Evolutionary conservation across 768 basidiomycete species (phyloP).

Genomic region (Leccinum disarticulatum): DNA sequence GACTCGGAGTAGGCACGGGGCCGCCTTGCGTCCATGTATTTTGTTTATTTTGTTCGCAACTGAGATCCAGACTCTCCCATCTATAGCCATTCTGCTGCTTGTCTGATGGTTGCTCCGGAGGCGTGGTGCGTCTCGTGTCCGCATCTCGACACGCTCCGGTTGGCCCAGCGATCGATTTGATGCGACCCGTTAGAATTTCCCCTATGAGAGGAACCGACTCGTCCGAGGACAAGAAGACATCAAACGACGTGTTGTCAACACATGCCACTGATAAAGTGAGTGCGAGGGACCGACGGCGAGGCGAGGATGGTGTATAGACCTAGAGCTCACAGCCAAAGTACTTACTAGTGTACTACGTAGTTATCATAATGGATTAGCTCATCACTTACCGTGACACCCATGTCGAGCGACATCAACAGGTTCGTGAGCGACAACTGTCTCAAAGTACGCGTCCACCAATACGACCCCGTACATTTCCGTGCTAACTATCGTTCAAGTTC

Average conservation of each 20-base stretch:
- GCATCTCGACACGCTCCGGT: not conserved
- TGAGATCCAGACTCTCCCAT: not conserved
- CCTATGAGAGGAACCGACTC: not conserved
- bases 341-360: too few relatives aligned
- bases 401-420: slow-evolving; percentile 64
- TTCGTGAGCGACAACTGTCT: slow-evolving; percentile 81
- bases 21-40: too few relatives aligned
- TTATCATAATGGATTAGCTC: not conserved
- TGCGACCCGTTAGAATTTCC: not conserved
- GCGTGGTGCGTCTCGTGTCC: not conserved
- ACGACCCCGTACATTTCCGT: not conserved
- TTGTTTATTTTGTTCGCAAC: too few relatives aligned
- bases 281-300: too few relatives aligned
- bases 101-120: not conserved
- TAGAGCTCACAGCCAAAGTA: too few relatives aligned
- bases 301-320: too few relatives aligned
- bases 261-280: too few relatives aligned
- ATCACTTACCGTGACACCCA: slow-evolving; percentile 23
- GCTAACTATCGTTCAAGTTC: slow-evolving; percentile 45
- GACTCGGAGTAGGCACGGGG: not conserved
- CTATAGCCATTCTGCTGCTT: not conserved
- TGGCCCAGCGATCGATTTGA: slow-evolving; percentile 1
- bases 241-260: too few relatives aligned
- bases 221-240: not conserved
- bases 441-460: slow-evolving; percentile 43